Evolutionary conservation across 2,329 filamentous ascomycete species (phyloP), one percentile per base, ranked within the genome.

Genomic region (Aspergillus pseudotamarii): DNA sequence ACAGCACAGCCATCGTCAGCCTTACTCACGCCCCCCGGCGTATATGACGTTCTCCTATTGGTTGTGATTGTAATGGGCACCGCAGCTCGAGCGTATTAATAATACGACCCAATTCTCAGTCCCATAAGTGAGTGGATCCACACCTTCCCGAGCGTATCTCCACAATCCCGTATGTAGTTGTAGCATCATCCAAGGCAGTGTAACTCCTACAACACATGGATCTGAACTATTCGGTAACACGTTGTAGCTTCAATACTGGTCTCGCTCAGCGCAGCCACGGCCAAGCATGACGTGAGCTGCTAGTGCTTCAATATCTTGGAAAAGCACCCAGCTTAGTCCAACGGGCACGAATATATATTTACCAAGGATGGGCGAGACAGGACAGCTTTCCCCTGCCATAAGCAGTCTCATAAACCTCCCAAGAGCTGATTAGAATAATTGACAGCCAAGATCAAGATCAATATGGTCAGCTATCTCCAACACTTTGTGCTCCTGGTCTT

Each of bases 31-130:
- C 30, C 9, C 30, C 9, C 45, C n/a, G 4, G 45, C 21, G 32
- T 34, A 12, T 34, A 34, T 34, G 10, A 34, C n/a, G 45, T 4
- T 12, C 30, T 58, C 51, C 32, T 57, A 57, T 66, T 54, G n/a
- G 11, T 9, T 45, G 58, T 16, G 11, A 34, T 45, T 14, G 46
- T 32, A 11, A 1, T 53, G 30, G 36, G 34, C 32, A 43, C 45
- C 14, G 43, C 28, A 11, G 26, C 28, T 55, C 6, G 34, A 57
- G 63, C 66, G 65, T 68, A 68, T 68, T 68, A 61, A n/a, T 68
- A 66, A 68, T 68, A 68, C 66, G 66, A 57, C 57, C n/a, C 11
- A 23, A 3, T 34, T 28, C 21, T 12, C n/a, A 1, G 43, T 21
- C 21, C 43, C 21, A 26, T 5, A 26, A 26, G 1, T 26, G 3